Evolutionary conservation across 148 eudicot species (phyloP), one percentile per base, ranked within the genome.

Genomic region (Persicaria tinctoria): DNA sequence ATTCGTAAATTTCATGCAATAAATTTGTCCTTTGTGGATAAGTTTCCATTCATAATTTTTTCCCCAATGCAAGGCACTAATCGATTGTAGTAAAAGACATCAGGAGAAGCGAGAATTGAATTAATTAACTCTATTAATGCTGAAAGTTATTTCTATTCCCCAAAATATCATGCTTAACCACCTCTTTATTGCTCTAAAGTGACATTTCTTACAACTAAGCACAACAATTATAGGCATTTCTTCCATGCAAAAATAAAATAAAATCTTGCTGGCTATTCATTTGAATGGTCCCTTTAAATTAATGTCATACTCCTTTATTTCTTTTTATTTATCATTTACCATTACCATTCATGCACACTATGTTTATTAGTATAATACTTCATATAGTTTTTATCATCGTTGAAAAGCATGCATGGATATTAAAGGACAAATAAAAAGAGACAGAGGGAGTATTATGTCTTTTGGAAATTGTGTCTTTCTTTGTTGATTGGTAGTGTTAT

Each of bases 401-500:
- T 32, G 3, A 32, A 32, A 32, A 32, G 3, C 41, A 32, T 32
- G 41, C 41, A 32, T 32, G 41, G 3, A 32, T 32, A 32, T 1
- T 32, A 32, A 32, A 32, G 41, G 41, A 32, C 41, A 32, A 32
- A 32, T 32, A 32, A 32, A 32, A 32, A 32, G 41, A 32, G 3
- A 32, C 41, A 23, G 27, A 23, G 27, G 0, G 27, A 23, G 27
- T 23, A 23, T 23, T 23, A 23, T 23, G 27, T 41, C n/a, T 32
- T 14, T 64, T 64, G 14, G 46, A 38, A 6, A 64, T 64, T 44
- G 46, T 17, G 38, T 8, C 16, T 46, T 13, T 46, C 54, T 70
- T 46, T 47, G 73, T 17, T 70, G 27, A 46, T 70, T 70, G 56
- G 41, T 50, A 71, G 55, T 71, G 54, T 46, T 27, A 16, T 71